Base-by-base conservation (phyloP, 352 stramenopile species). In the Globisporangium spinosum region DNA sequence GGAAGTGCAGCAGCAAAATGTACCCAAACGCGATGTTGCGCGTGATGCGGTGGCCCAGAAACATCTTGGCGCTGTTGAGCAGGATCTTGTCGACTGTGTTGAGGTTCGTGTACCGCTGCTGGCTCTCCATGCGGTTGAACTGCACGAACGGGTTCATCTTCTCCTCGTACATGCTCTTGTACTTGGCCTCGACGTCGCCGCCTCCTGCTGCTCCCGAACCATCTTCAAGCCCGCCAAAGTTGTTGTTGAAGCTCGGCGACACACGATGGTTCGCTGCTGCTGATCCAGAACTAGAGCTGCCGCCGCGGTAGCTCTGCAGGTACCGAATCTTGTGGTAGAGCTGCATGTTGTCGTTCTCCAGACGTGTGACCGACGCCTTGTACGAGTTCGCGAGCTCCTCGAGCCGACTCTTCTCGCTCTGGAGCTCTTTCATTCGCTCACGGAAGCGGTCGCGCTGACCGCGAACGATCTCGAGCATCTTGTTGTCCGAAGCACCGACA, bases 81-180 rank as follows among this genome's bases (percentile, higher is more conserved):
- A 96, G 70, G 68, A 97, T 96, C 67, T 96, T 97, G 73, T 97
- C 91, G 62, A 96, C 85, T 5, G 91, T 78, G 63, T 93, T 97
- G 58, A 97, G 82, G 67, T 97, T 94, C 67, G 89, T 86, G 65
- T 93, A 94, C 55, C 92, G 92, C 71, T 94, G 87, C 69, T 96
- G 87, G 45, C 70, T 86, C 78, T 97, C 91, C 71, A 92, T 84
- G 73, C 93, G 89, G 75, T 94, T 96, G 70, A 97, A 97, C 67
- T 97, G 87, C 59, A 90, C 86, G 72, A 97, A 97, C 40, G 91
- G 91, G 67, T 96, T 97, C 84, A 97, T 94, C 56, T 93, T 90
- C 68, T 93, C 85, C 64, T 97, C 91, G 78, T 97, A 97, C 79
- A 97, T 81, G 55, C 74, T 76, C 56, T 86, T 82, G 74, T 97